Evolutionary conservation across 306 rosid species (phyloP), one percentile per base, ranked within the genome.

Genomic region (Malus sylvestris): DNA sequence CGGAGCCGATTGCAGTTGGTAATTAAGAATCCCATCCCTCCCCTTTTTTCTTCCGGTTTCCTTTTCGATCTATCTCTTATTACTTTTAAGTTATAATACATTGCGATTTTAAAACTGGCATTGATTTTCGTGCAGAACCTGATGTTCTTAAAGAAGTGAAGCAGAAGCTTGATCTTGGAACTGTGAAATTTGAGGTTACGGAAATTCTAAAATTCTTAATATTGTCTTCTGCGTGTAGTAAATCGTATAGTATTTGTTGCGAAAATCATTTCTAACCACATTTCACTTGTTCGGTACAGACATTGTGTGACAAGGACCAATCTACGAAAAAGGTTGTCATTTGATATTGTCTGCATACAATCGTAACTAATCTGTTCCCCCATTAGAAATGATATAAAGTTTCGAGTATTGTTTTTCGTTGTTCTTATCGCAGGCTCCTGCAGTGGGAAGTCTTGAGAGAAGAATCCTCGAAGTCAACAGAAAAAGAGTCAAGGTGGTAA

Each of bases 1-100:
- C 99, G 12, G 99, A 96, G 42, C 96, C 98, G 20, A 96, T 96
- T 86, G 85, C 90, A 38, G 96, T 96, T 75, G 99, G 99, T 96
- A 88, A 89, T 88, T 71, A 74, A 63, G 76, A 64, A 40, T 62
- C 40, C 57, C 57, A 32, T 79, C 18, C 33, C n/a, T 12, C 4
- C 55, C 55, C 0, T 27, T 1, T 27, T 27, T 27, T 27, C 0
- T 1, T 14, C 4, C 3, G 10, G 4, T 12, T 53, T 33, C 33
- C 16, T 53, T 53, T 30, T 71, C 3, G 49, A 35, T 8, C 10
- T 13, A n/a, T 68, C 46, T 57, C 46, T n/a, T 25, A 7, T 23
- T 9, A 15, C n/a, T 30, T 33, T 8, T 29, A 8, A 59, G 7
- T 59, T 59, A 4, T n/a, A 23, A 58, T 59, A 59, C 30, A 23